Evolutionary conservation across 2,329 filamentous ascomycete genomes (phyloP).

Genomic region (Aspergillus persii): DNA sequence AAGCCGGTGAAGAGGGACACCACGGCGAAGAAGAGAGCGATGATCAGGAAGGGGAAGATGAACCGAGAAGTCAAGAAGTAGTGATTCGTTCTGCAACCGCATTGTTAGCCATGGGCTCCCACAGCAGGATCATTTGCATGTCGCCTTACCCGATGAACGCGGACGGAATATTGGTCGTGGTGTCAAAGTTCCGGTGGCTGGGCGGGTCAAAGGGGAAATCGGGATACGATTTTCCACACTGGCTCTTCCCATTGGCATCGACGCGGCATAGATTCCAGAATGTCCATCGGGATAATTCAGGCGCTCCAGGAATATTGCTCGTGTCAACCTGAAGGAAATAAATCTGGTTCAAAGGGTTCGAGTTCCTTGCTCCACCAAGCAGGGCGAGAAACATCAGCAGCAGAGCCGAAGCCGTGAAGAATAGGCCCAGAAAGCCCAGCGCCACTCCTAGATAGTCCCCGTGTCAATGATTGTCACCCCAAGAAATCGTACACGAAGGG

Average conservation of each 20-base stretch:
- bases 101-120: not conserved
- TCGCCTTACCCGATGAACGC: slow-evolving; percentile 53
- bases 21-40: slow-evolving; percentile 72
- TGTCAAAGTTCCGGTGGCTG: slow-evolving; percentile 57
- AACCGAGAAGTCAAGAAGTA: slow-evolving; percentile 89
- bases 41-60: slow-evolving; percentile 86
- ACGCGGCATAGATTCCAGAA: slow-evolving; percentile 80
- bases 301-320: slow-evolving; percentile 66
- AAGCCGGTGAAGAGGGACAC: slow-evolving; percentile 46
- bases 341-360: slow-evolving; percentile 64
- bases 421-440: slow-evolving; percentile 57
- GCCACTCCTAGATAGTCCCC: slow-evolving; percentile 47
- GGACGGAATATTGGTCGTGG: slow-evolving; percentile 51
- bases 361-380: slow-evolving; percentile 58
- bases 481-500: not conserved
- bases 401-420: slow-evolving; percentile 61
- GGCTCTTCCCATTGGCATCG: slow-evolving; percentile 51
- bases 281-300: slow-evolving; percentile 75
- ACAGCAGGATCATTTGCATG: slow-evolving; percentile 19
- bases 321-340: slow-evolving; percentile 87
- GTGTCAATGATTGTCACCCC: slow-evolving; percentile 7
- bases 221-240: slow-evolving; percentile 66
- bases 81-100: slow-evolving; percentile 49
- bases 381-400: slow-evolving; percentile 66
- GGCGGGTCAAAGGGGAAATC: slow-evolving; percentile 65